Evolutionary conservation across 2,329 filamentous ascomycete genomes (phyloP).

Genomic region (Colletotrichum gloeosporioides): DNA sequence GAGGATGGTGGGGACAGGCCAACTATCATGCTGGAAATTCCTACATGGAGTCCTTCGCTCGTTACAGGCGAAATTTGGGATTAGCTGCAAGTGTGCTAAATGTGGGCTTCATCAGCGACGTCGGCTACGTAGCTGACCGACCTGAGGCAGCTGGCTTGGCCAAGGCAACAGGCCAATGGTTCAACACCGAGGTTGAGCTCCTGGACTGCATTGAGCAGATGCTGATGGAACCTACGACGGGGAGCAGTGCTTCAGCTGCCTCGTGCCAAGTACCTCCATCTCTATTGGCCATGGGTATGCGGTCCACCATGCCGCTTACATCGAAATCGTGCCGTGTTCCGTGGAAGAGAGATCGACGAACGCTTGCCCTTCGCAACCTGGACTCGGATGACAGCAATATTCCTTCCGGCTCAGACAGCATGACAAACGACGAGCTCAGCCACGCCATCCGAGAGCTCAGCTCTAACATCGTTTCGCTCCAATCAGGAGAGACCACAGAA

Average conservation of each 20-base stretch:
- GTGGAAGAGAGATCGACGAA: conserved; percentile 27
- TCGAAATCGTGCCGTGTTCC: conserved; percentile 8
- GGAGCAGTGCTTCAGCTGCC: background rate
- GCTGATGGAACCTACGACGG: background rate
- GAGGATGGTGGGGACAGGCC: conserved; percentile 39
- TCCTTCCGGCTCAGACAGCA: background rate
- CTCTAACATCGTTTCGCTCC: background rate
- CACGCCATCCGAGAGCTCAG: background rate
- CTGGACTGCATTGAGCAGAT: background rate
- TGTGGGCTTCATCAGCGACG: conserved; percentile 40
- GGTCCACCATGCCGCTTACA: background rate
- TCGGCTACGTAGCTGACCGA: conserved; percentile 39
- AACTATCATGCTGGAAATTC: conserved; percentile 47
- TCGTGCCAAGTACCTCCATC: background rate
- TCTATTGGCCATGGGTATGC: background rate
- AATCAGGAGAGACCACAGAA: background rate
- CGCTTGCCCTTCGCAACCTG: conserved; percentile 27
- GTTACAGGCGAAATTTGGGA: conserved; percentile 36
- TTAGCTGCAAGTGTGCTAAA: conserved; percentile 44
- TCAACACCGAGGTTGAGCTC: conserved; percentile 1
- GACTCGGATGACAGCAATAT: background rate
- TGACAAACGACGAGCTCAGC: background rate
- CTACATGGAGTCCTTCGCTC: conserved; percentile 43
- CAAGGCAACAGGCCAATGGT: background rate
- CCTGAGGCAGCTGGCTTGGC: conserved; percentile 29